phyloP scores from a whole-genome alignment of 306 rosid genomes.

The Trichosanthes cucumerina region DNA sequence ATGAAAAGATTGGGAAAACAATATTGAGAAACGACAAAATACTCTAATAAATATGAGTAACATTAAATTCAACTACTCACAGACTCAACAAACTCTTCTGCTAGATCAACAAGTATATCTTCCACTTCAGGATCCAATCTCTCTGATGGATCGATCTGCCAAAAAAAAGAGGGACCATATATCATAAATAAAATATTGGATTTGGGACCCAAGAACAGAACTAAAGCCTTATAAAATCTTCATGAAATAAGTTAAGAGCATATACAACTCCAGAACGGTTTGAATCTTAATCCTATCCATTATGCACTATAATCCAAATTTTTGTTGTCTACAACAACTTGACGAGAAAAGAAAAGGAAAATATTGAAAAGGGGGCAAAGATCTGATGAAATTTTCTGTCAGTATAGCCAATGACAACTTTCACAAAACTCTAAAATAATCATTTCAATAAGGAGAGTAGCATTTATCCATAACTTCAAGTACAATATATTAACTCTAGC shows the following conservation, averaged over 20 bases:
- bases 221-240: background rate
- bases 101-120: conserved; percentile 77
- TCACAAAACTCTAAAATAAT: background rate
- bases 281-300: background rate
- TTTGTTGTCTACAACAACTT: background rate
- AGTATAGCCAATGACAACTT: background rate
- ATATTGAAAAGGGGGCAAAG: no score
- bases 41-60: background rate
- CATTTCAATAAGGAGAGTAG: background rate
- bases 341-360: background rate
- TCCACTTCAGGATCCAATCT: conserved; percentile 85
- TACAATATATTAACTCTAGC: background rate
- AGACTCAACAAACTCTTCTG: conserved; percentile 88
- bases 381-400: background rate
- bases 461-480: background rate
- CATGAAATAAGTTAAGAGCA: background rate
- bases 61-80: conserved; percentile 40
- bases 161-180: background rate
- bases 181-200: background rate
- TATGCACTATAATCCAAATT: background rate
- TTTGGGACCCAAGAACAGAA: background rate
- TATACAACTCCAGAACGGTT: background rate
- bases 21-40: background rate
- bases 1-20: background rate
- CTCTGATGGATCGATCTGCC: conserved; percentile 76